phyloP scores from a whole-genome alignment of 2,329 filamentous ascomycete species.

The Camillea tinctor region DNA sequence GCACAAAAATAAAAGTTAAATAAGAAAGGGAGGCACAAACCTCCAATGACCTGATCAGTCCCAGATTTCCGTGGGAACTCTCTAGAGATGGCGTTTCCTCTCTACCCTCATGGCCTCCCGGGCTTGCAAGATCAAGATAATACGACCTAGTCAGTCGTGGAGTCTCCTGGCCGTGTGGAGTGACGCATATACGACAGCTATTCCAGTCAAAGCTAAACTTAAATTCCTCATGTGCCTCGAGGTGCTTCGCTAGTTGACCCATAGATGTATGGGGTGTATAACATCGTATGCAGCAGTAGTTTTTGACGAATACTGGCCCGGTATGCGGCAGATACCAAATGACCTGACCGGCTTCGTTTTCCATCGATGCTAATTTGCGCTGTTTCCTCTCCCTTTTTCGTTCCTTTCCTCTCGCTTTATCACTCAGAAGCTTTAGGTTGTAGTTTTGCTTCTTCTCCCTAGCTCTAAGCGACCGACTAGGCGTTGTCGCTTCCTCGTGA shows the following conservation, averaged over 20 bases:
- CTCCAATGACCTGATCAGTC: conserved; percentile 17
- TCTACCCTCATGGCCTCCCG: conserved; percentile 29
- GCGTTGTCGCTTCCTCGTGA: conserved; percentile 50
- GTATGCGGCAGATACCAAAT: conserved; percentile 46
- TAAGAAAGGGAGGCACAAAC: conserved; percentile 15
- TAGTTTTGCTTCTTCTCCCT: conserved; percentile 53
- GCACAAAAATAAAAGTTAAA: background rate
- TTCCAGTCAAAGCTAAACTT: conserved; percentile 38
- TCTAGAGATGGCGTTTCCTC: conserved; percentile 25
- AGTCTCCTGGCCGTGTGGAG: conserved; percentile 25
- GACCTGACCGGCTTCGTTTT: conserved; percentile 36
- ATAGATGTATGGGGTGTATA: conserved; percentile 47
- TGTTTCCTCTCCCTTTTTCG: conserved; percentile 41
- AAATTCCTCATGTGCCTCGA: conserved; percentile 48
- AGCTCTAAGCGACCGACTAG: conserved; percentile 49
- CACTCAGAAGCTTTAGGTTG: conserved; percentile 59
- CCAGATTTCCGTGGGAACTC: conserved; percentile 17
- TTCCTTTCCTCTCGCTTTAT: conserved; percentile 54
- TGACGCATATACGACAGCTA: conserved; percentile 28
- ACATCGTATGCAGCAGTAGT: conserved; percentile 52
- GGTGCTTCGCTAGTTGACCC: conserved; percentile 47
- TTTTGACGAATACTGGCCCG: conserved; percentile 46
- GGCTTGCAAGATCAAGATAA: conserved; percentile 17
- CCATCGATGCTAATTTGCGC: conserved; percentile 29
- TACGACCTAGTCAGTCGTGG: conserved; percentile 22